Base-by-base conservation (phyloP, 139 green algal genomes). In the Pleodorina starrii region DNA sequence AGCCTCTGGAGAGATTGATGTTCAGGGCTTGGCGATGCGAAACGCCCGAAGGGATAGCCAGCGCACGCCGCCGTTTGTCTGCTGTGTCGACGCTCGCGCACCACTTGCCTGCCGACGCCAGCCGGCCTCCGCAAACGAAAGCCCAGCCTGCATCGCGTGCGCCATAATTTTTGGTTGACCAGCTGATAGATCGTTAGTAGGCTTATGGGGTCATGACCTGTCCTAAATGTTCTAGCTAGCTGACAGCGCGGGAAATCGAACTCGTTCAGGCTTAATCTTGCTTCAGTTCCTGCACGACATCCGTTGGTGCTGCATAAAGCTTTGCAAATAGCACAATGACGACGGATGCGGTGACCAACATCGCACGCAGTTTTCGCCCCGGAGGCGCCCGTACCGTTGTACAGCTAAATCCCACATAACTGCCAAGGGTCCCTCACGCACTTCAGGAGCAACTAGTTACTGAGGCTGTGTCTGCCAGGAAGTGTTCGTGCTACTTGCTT, bases 71-170 rank as follows among this genome's bases (percentile, higher is more conserved):
- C n/a, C n/a, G n/a, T n/a, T n/a, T n/a, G n/a, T n/a, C n/a, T n/a
- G n/a, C n/a, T n/a, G n/a, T n/a, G n/a, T n/a, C n/a, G n/a, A n/a
- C n/a, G n/a, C n/a, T n/a, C n/a, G n/a, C n/a, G n/a, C n/a, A n/a
- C n/a, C n/a, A 80, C 72, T 54, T 80, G 72, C 72, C 72, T 80
- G 72, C 19, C 21, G 40, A 59, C 72, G 72, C 10, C 72, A 36
- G 72, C 12, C 35, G 21, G 72, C 43, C 3, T 80, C 38, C 38
- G 42, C 40, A 5, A 54, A 5, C 9, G 72, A 35, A 35, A 35
- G 19, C 21, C 72, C 43, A 42, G 14, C 17, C 1, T 57, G 16
- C 3, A 57, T 80, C 6, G 25, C 72, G 42, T 35, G 38, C 1
- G 68, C 36, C 68, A 76, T 76, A 40, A 10, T 73, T 38, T 73